Percentiles rank a stretch among this genome's conserved stretches.
phyloP scores from a whole-genome alignment of 75 land plant genomes.

The Picea sitchensis region DNA sequence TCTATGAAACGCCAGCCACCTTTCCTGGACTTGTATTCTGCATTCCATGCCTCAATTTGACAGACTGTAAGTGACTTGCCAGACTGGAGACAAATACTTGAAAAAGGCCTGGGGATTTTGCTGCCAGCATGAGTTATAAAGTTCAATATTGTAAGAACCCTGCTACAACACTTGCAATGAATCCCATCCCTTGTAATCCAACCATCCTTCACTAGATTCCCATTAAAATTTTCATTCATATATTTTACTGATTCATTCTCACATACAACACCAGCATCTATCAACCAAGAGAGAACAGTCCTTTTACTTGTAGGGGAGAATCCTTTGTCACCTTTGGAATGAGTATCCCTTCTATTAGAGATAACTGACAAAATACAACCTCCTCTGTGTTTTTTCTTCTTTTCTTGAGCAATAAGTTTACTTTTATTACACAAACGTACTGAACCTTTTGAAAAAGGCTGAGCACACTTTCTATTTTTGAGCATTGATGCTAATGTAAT shows the following conservation, averaged over 20 bases:
- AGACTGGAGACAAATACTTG: constrained; percentile 69
- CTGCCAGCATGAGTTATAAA: constrained; percentile 85
- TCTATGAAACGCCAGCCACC: constrained; percentile 12
- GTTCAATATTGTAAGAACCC: constrained; percentile 44
- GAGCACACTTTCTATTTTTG: not conserved
- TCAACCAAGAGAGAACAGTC: constrained; percentile 86
- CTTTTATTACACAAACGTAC: not conserved
- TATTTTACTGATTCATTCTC: constrained; percentile 59
- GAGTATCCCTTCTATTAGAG: not conserved
- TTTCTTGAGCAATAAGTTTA: not conserved
- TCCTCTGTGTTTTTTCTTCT: not conserved
- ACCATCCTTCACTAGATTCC: constrained; percentile 56
- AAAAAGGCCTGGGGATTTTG: constrained; percentile 44
- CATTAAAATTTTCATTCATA: constrained; percentile 38
- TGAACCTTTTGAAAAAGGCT: not conserved
- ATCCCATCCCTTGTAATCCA: constrained; percentile 67
- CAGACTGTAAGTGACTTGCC: constrained; percentile 72
- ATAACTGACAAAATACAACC: constrained; percentile 9
- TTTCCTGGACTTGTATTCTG: constrained; percentile 62
- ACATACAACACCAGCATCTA: constrained; percentile 54
- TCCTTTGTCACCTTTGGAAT: constrained; percentile 7
- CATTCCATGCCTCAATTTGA: constrained; percentile 79
- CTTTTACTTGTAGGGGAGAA: constrained; percentile 11
- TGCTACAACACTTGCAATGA: constrained; percentile 71
- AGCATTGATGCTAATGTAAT: constrained; percentile 1